Evolutionary conservation across 2,329 filamentous ascomycete genomes (phyloP).

Genomic region (Pseudocercospora cruenta): DNA sequence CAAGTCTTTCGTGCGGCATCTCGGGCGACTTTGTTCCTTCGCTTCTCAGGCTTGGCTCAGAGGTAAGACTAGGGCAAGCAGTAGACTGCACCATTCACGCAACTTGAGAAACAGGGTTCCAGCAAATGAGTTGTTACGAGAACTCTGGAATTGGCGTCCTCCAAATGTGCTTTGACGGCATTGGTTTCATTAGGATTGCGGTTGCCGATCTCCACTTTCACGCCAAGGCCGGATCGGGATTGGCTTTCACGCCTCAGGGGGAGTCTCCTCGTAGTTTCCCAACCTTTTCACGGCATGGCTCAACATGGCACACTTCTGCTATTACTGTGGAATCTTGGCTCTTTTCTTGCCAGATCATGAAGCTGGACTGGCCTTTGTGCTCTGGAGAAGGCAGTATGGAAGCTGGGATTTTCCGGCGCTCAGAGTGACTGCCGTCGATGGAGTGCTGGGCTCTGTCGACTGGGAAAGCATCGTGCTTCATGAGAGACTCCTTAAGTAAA

Average conservation of each 20-base stretch:
- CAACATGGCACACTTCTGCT: not conserved
- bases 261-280: not conserved
- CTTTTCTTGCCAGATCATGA: not conserved
- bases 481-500: not conserved
- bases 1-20: not conserved
- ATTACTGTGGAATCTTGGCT: not conserved
- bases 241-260: not conserved
- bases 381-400: not conserved
- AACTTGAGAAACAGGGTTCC: too few relatives aligned
- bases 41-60: not conserved
- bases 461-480: not conserved
- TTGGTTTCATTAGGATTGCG: not conserved
- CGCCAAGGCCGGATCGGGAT: not conserved
- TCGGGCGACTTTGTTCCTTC: not conserved
- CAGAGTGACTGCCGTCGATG: not conserved
- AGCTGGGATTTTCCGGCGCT: not conserved
- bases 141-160: not conserved
- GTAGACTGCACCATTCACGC: not conserved
- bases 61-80: not conserved
- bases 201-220: not conserved
- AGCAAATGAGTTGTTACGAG: too few relatives aligned
- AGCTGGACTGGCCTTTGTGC: not conserved
- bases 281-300: not conserved
- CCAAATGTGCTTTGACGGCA: not conserved
- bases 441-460: not conserved